Percentiles rank a stretch among this genome's conserved stretches.
Evolutionary conservation across 2,329 filamentous ascomycete genomes (phyloP).

Genomic region (Aspergillus nomiae): DNA sequence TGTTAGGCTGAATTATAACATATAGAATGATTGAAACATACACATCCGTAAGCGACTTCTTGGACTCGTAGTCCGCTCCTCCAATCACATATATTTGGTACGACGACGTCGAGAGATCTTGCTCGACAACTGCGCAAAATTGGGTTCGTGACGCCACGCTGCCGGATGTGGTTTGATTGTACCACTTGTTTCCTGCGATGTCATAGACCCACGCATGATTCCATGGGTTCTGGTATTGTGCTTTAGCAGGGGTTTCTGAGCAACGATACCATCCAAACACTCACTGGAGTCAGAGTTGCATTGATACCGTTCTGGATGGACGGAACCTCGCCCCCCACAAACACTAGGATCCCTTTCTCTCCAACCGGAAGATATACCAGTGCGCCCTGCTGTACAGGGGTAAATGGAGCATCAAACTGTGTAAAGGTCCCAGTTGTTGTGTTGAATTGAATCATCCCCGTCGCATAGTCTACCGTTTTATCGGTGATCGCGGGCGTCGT

Average conservation of each 20-base stretch:
- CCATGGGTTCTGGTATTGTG: slow-evolving; percentile 13
- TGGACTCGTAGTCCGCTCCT: slow-evolving; percentile 13
- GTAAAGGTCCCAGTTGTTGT: slow-evolving; percentile 15
- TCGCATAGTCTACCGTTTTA: slow-evolving; percentile 8
- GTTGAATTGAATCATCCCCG: slow-evolving; percentile 16
- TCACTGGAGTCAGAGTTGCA: slow-evolving; percentile 12
- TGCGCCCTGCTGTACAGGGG: slow-evolving; percentile 14
- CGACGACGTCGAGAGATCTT: slow-evolving; percentile 13
- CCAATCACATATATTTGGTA: slow-evolving; percentile 19
- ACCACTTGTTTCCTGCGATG: slow-evolving; percentile 17
- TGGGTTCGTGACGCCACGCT: slow-evolving; percentile 15
- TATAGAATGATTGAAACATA: background rate
- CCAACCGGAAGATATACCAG: slow-evolving; percentile 16
- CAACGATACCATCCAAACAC: background rate
- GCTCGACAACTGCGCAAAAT: slow-evolving; percentile 18
- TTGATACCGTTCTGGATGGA: slow-evolving; percentile 15
- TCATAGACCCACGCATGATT: slow-evolving; percentile 18
- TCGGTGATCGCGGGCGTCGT: slow-evolving; percentile 17
- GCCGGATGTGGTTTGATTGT: slow-evolving; percentile 21
- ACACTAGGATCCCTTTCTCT: slow-evolving; percentile 14
- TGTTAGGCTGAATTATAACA: background rate
- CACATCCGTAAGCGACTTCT: slow-evolving; percentile 12
- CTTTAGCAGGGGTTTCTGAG: background rate
- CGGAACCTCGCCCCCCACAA: slow-evolving; percentile 20
- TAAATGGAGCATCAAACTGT: slow-evolving; percentile 11